Evolutionary conservation across 2,329 filamentous ascomycete genomes (phyloP), one percentile per base, ranked within the genome.

Genomic region (Calonectria fujianensis): DNA sequence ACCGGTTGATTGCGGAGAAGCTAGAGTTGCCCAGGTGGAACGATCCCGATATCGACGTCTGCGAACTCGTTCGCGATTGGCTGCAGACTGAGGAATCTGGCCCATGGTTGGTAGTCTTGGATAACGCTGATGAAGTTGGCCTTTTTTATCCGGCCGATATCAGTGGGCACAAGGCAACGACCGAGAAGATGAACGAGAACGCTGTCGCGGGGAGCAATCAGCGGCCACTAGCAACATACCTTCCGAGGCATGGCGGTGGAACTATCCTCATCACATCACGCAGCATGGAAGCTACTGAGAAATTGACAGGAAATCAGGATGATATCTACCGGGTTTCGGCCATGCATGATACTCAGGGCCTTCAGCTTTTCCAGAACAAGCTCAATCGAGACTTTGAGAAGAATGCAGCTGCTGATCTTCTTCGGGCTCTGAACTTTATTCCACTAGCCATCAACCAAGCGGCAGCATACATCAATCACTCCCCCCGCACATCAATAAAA

Each of bases 1-100:
- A 82, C 74, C 78, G 79, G 59, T 81, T 83, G 20, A 83, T 87
- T 74, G 82, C 83, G 29, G 75, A 83, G 39, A 72, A 35, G 1
- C 76, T 82, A 35, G 81, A 83, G 14, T 27, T 74, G 5, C 72
- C 57, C 5, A 16, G 59, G 27, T 37, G 72, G 7, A 31, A 70
- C 14, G 59, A 74, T 16, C 51, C 66, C 1, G 35, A 32, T 2
- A 4, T 64, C 3, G 41, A 70, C 37, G 59, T 70, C 14, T 45
- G 65, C 7, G 27, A 27, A 6, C 41, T 74, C 5, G 72, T 74
- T 20, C 24, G 51, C 11, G 20, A 63, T 24, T 73, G 70, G 65
- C n/a, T 73, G 1, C 48, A 63, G 29, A 51, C 37, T 10, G 54
- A 73, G 24, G 66, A 59, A 13, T 16, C 61, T 20, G 9, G 48